Conservation (phyloP, 805 yeast species). For the Candida koratica region DNA sequence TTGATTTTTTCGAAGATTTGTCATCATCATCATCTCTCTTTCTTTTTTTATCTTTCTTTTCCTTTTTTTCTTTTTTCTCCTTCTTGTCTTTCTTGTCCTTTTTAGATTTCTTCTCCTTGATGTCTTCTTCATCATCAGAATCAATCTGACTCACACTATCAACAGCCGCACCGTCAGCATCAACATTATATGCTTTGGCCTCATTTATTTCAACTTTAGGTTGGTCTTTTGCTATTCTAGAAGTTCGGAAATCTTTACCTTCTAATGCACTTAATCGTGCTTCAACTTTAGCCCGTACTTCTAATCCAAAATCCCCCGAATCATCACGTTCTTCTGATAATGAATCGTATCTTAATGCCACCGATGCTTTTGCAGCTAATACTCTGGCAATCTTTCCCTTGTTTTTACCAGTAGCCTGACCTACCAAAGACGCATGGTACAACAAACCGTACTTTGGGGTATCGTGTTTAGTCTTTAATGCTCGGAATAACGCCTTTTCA, state of each 20-base stretch:
- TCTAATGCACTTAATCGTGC: slow-evolving; percentile 90
- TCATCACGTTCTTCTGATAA: slow-evolving; percentile 96
- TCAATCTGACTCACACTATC: slow-evolving; percentile 29
- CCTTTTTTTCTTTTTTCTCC: slow-evolving; percentile 27
- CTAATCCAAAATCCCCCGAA: slow-evolving; percentile 87
- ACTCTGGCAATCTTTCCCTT: slow-evolving; percentile 99
- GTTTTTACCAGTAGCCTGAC: slow-evolving; percentile 96
- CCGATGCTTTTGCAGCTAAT: slow-evolving; percentile 97
- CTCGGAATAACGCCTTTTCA: slow-evolving; percentile 97
- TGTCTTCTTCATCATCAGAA: slow-evolving; percentile 22
- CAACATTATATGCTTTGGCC: slow-evolving; percentile 87
- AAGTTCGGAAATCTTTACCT: slow-evolving; percentile 93
- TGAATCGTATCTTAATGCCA: slow-evolving; percentile 94
- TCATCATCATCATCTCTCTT: slow-evolving; percentile 2
- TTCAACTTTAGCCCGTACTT: slow-evolving; percentile 90
- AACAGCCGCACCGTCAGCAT: slow-evolving; percentile 87
- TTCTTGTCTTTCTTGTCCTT: slow-evolving; percentile 12
- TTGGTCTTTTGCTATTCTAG: slow-evolving; percentile 75
- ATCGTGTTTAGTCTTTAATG: slow-evolving; percentile 96
- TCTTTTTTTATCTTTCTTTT: slow-evolving; percentile 23
- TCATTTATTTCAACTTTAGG: slow-evolving; percentile 84
- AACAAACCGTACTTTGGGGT: slow-evolving; percentile 97
- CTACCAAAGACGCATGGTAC: slow-evolving; percentile 95
- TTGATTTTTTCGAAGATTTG: slow-evolving; percentile 1
- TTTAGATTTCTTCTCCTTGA: slow-evolving; percentile 20